Evolutionary conservation across 2,329 filamentous ascomycete genomes (phyloP).

Genomic region (Neocucurbitaria cava): DNA sequence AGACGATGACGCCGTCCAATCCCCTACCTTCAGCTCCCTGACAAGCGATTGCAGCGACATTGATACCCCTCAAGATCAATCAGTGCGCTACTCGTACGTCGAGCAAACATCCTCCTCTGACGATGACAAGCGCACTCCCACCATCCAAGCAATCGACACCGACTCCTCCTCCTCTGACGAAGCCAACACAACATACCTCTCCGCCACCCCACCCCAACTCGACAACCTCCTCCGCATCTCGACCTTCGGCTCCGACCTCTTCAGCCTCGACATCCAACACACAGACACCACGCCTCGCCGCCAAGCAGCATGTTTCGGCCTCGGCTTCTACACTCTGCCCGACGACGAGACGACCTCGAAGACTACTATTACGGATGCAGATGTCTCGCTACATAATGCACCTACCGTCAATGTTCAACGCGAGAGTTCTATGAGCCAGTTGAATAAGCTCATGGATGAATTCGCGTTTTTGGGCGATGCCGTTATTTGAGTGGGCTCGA

Average conservation of each 20-base stretch:
- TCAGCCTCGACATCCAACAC: conserved; percentile 34
- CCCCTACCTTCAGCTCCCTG: conserved; percentile 43
- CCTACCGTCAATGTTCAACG: conserved; percentile 22
- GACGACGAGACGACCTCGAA: conserved; percentile 36
- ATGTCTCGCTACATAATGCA: conserved; percentile 13
- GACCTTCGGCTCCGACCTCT: conserved; percentile 37
- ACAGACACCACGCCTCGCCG: conserved; percentile 32
- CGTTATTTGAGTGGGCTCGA: conserved; percentile 36
- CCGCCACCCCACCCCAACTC: conserved; percentile 30
- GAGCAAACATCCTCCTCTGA: conserved; percentile 15
- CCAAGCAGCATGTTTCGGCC: conserved; percentile 41
- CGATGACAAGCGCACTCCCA: conserved; percentile 8
- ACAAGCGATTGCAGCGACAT: conserved; percentile 40
- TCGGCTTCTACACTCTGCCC: conserved; percentile 45
- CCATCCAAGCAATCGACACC: conserved; percentile 9
- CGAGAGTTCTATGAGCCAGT: conserved; percentile 31
- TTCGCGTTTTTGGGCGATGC: conserved; percentile 43
- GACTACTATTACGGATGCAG: conserved; percentile 37
- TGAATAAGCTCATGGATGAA: conserved; percentile 39
- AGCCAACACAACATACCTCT: conserved; percentile 9
- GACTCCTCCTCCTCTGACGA: conserved; percentile 21
- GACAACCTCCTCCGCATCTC: conserved; percentile 35
- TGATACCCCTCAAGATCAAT: conserved; percentile 29
- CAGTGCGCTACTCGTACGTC: conserved; percentile 25
- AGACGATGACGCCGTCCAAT: conserved; percentile 36